Conservation (phyloP, 208 protist species). For the Acanthamoeba pearcei region DNA sequence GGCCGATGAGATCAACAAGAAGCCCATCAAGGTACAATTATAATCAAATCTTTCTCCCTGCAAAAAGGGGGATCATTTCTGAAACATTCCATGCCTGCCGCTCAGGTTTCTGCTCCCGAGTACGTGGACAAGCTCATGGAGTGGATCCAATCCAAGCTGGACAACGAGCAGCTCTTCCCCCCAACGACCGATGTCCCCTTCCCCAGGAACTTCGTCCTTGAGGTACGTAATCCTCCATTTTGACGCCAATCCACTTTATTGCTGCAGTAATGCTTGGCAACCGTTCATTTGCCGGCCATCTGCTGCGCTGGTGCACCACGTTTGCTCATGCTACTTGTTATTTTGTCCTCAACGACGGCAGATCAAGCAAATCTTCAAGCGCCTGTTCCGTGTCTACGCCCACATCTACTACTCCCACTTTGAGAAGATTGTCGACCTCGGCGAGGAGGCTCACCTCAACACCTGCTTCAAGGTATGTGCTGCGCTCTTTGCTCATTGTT, state of each 20-base stretch:
- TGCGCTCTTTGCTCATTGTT: background rate
- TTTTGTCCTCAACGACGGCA: background rate
- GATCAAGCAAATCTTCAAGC: conserved; percentile 94
- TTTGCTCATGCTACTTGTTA: background rate
- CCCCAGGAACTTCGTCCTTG: conserved; percentile 94
- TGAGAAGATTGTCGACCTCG: conserved; percentile 94
- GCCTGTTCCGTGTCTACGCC: conserved; percentile 99
- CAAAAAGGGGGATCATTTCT: background rate
- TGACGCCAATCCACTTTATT: background rate
- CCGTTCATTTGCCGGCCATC: background rate
- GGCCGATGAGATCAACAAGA: conserved; percentile 92
- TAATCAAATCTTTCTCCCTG: background rate
- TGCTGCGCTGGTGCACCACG: background rate
- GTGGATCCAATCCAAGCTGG: conserved; percentile 98
- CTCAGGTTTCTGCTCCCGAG: conserved; percentile 96
- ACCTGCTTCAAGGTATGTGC: conserved; percentile 93
- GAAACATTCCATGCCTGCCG: conserved; percentile 85
- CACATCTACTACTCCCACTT: conserved; percentile 99
- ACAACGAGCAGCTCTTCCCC: conserved; percentile 98
- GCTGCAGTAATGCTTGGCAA: background rate
- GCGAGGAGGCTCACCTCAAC: conserved; percentile 98
- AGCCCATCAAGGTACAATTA: conserved; percentile 82
- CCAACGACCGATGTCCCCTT: conserved; percentile 87
- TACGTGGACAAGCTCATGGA: conserved; percentile 98
- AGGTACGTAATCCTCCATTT: conserved; percentile 96